phyloP scores from a whole-genome alignment of 106 monocot species.

The Iris macrosiphon region DNA sequence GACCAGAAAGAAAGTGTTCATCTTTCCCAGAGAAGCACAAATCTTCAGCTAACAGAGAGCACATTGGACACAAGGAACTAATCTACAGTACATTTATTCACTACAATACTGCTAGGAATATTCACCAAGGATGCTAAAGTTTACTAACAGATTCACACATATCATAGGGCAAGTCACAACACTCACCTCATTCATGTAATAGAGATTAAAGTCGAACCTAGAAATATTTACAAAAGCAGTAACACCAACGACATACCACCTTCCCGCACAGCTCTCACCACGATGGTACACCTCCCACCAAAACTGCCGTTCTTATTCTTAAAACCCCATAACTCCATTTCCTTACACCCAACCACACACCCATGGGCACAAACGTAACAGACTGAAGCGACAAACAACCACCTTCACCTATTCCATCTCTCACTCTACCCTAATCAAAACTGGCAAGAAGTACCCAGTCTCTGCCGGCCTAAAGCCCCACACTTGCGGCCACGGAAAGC shows the following conservation, averaged over 20 bases:
- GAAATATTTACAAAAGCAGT: slow-evolving; percentile 6
- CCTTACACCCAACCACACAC: background rate
- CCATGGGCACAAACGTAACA: slow-evolving; percentile 1
- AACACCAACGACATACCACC: background rate
- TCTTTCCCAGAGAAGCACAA: no score
- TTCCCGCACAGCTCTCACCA: background rate
- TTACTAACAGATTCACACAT: no score
- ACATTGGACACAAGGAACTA: no score
- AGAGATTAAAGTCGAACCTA: background rate
- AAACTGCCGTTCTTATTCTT: background rate
- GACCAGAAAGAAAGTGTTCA: no score
- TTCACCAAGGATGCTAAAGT: no score
- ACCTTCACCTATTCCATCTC: background rate
- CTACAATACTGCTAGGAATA: no score
- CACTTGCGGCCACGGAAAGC: slow-evolving; percentile 24
- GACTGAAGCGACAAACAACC: background rate
- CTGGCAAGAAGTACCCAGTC: slow-evolving; percentile 14
- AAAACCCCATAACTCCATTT: background rate
- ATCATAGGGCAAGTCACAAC: background rate
- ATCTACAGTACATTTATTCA: no score
- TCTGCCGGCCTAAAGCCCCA: slow-evolving; percentile 4
- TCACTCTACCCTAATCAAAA: slow-evolving; percentile 6
- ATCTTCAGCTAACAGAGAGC: no score
- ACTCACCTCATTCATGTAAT: background rate
- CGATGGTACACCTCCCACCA: background rate